Percentiles rank a stretch among this genome's conserved stretches.
Evolutionary conservation across 148 eudicot species (phyloP).

Genomic region (Cornus florida): DNA sequence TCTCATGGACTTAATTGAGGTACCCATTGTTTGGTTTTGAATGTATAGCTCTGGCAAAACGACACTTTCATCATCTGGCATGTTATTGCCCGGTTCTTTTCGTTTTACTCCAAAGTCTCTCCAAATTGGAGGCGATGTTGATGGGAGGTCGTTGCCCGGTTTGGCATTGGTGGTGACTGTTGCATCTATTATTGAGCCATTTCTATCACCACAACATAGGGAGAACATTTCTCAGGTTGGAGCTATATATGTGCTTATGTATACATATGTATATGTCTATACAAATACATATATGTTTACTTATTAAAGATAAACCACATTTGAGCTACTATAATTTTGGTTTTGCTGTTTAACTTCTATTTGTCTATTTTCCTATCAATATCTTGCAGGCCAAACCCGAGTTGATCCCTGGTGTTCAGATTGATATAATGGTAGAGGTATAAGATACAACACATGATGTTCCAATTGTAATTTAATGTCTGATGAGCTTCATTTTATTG

Average conservation of each 20-base stretch:
- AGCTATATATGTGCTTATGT: no score
- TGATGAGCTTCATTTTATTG: constrained; percentile 2
- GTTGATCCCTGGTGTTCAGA: constrained; percentile 60
- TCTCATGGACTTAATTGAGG: no score
- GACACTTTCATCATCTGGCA: constrained; percentile 88
- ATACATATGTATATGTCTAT: background rate
- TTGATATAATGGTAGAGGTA: constrained; percentile 87
- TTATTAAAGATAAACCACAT: background rate
- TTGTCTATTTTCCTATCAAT: background rate
- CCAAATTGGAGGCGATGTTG: constrained; percentile 12
- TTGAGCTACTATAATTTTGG: background rate
- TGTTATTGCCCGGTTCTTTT: constrained; percentile 55
- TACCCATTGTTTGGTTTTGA: no score
- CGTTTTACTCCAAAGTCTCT: constrained; percentile 9
- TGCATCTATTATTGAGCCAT: constrained; percentile 90
- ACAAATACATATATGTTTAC: background rate
- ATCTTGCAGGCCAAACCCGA: constrained; percentile 54
- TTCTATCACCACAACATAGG: constrained; percentile 46
- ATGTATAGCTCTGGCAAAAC: constrained; percentile 69
- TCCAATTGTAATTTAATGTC: background rate
- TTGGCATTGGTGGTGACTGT: constrained; percentile 60
- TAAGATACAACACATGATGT: background rate
- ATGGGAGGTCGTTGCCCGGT: constrained; percentile 17
- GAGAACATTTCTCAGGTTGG: constrained; percentile 48
- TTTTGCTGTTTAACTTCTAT: background rate